A percentile compares a stretch with the other conserved stretches of the same genome.
phyloP scores from a whole-genome alignment of 139 green algal species.

The Deuterostichococcus epilithicus region DNA sequence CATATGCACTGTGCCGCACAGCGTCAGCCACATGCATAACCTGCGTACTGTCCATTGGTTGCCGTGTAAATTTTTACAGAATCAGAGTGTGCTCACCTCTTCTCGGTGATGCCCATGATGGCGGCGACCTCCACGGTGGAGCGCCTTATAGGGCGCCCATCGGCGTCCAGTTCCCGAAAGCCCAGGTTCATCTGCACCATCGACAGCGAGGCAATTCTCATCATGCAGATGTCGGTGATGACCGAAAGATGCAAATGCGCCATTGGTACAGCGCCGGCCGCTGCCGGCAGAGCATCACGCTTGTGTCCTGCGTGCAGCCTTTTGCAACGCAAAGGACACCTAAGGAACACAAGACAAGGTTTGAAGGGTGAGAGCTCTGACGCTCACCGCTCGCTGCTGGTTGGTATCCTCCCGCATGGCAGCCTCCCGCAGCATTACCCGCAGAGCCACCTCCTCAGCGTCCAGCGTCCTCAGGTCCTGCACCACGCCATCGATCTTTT shows the following conservation, averaged over 20 bases:
- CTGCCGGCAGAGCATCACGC: too few species aligned
- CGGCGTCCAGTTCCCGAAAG: conserved; percentile 31
- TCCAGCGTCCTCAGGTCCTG: not conserved
- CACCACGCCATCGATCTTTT: not conserved
- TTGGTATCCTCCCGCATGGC: not conserved
- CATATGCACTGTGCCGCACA: not conserved
- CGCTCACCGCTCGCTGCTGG: not conserved
- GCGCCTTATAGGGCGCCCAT: conserved; percentile 25
- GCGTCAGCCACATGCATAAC: not conserved
- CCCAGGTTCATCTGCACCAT: conserved; percentile 30
- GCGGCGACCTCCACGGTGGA: conserved; percentile 33
- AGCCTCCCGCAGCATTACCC: not conserved
- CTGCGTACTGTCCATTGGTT: not conserved
- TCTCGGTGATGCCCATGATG: conserved; percentile 27
- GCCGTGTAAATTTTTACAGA: not conserved
- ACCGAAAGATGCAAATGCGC: too few species aligned
- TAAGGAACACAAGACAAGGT: too few species aligned
- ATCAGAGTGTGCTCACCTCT: conserved; percentile 9
- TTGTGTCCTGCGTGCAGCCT: too few species aligned
- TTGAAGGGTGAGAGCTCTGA: not conserved
- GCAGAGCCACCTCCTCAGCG: not conserved
- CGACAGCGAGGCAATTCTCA: not conserved
- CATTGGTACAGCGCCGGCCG: too few species aligned
- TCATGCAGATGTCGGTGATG: not conserved
- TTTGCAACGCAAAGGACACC: too few species aligned